Evolutionary conservation across 2,329 filamentous ascomycete genomes (phyloP).

Genomic region (Cadophora sp.): DNA sequence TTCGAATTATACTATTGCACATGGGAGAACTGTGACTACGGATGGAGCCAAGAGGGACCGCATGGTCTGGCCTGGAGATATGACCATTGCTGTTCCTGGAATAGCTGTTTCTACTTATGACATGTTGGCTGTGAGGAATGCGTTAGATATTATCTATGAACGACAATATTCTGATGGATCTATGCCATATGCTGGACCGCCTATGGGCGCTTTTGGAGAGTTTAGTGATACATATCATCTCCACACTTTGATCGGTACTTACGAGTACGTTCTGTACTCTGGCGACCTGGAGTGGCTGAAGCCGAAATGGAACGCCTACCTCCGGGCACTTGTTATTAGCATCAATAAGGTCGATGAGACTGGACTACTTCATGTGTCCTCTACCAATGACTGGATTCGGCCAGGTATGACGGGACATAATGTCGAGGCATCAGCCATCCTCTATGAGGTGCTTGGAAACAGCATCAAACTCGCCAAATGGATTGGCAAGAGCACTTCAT

Average conservation of each 20-base stretch:
- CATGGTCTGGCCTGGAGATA: conserved; percentile 67
- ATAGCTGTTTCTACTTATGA: conserved; percentile 62
- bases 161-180: conserved; percentile 48
- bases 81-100: conserved; percentile 61
- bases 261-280: conserved; percentile 63
- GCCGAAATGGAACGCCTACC: conserved; percentile 56
- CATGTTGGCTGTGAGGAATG: conserved; percentile 54
- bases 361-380: conserved; percentile 44
- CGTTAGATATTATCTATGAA: conserved; percentile 55
- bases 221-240: conserved; percentile 64
- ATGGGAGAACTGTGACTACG: conserved; percentile 42
- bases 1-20: conserved; percentile 44
- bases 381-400: conserved; percentile 40
- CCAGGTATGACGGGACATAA: conserved; percentile 43
- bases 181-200: conserved; percentile 58
- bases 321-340: conserved; percentile 52
- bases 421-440: conserved; percentile 41
- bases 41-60: conserved; percentile 67
- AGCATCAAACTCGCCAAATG: conserved; percentile 50
- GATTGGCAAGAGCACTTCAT: conserved; percentile 43
- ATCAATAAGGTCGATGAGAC: conserved; percentile 51
- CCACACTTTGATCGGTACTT: conserved; percentile 63
- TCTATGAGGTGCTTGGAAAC: conserved; percentile 45
- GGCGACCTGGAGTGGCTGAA: conserved; percentile 59
- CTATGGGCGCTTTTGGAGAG: conserved; percentile 51